Evolutionary conservation across 371 early-diverging fungal genomes (phyloP).

Genomic region (Mortierella sp.): DNA sequence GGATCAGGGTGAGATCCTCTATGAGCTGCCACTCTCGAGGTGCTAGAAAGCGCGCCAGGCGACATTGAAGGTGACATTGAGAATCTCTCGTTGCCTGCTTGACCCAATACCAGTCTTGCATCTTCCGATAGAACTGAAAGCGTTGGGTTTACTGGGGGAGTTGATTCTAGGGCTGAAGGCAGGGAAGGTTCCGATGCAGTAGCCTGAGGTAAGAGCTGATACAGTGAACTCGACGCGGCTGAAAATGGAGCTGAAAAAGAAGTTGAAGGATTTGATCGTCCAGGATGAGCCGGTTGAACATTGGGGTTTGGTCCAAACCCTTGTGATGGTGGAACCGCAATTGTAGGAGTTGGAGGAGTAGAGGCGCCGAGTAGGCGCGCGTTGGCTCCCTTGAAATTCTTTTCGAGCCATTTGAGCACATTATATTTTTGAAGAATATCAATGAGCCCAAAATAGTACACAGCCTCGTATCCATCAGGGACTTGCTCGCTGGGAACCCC

Average conservation of each 20-base stretch:
- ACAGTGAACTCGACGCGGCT: conserved; percentile 15
- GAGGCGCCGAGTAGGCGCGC: conserved; percentile 36
- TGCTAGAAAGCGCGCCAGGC: neutral
- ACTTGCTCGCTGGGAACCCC: conserved; percentile 41
- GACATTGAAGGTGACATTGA: conserved; percentile 1
- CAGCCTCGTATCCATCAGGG: conserved; percentile 49
- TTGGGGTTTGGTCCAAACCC: neutral
- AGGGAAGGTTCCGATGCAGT: conserved; percentile 41
- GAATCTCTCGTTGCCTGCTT: neutral
- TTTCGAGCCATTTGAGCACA: conserved; percentile 67
- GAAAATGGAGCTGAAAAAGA: conserved; percentile 19
- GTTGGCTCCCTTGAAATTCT: conserved; percentile 61
- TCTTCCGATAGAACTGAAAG: conserved; percentile 46
- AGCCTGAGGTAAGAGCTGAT: conserved; percentile 41
- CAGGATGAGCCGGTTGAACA: conserved; percentile 14
- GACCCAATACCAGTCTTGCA: conserved; percentile 3
- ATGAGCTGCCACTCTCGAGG: neutral
- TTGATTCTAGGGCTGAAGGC: conserved; percentile 13
- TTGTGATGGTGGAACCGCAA: neutral
- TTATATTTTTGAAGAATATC: conserved; percentile 72
- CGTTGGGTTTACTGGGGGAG: conserved; percentile 12
- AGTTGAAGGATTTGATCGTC: conserved; percentile 19
- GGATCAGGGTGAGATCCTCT: neutral
- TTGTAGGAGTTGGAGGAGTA: conserved; percentile 2
- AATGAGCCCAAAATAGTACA: conserved; percentile 71